Conservation (phyloP, 106 monocot species). For the Dactylorhiza incarnata region DNA sequence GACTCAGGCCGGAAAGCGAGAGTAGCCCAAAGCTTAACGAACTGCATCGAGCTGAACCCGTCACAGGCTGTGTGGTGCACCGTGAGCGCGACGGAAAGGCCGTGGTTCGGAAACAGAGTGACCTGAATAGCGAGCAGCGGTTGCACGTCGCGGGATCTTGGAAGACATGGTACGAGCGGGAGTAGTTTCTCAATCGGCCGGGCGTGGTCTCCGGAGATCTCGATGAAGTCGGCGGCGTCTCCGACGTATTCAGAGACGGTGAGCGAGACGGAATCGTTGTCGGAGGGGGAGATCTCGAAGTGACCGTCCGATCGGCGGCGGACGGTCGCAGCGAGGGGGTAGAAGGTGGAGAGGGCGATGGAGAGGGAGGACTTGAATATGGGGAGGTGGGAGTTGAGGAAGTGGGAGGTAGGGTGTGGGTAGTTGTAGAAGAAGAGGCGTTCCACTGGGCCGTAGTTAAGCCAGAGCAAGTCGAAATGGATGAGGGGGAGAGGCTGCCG, state of each 20-base stretch:
- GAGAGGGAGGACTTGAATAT: constrained; percentile 4
- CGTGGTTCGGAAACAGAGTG: constrained; percentile 1
- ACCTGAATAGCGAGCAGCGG: constrained; percentile 9
- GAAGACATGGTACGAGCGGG: not conserved
- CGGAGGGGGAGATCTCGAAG: constrained; percentile 19
- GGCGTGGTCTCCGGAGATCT: constrained; percentile 8
- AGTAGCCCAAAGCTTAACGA: constrained; percentile 3
- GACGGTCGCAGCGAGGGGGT: constrained; percentile 11
- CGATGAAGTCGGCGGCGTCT: not conserved
- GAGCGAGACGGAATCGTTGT: constrained; percentile 19
- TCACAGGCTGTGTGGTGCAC: constrained; percentile 10
- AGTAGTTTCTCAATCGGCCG: not conserved
- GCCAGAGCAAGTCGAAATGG: constrained; percentile 11
- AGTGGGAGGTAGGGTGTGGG: constrained; percentile 8
- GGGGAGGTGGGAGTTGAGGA: constrained; percentile 8
- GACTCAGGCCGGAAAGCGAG: not conserved
- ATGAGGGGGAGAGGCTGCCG: constrained; percentile 10
- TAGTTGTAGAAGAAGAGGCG: constrained; percentile 15
- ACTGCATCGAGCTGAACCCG: constrained; percentile 8
- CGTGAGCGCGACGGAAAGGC: not conserved
- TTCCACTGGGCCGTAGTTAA: not conserved
- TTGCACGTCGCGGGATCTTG: not conserved
- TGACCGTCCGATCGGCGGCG: not conserved
- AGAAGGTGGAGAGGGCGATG: constrained; percentile 9
- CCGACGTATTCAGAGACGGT: constrained; percentile 4